A percentile compares a stretch with the other conserved stretches of the same genome.
Conservation (phyloP, 306 rosid genomes). For the Erythrophleum fordii region DNA sequence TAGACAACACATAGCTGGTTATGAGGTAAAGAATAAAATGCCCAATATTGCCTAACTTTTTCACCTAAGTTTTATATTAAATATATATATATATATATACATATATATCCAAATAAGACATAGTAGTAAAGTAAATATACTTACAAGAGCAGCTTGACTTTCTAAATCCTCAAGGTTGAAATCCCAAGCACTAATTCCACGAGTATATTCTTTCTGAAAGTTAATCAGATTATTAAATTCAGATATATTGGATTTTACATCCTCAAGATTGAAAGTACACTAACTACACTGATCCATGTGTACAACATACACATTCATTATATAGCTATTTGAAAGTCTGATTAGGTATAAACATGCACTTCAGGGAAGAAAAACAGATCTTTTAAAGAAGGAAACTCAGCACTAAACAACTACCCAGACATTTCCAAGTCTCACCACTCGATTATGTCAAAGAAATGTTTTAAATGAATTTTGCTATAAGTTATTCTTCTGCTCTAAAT, state of each 20-base stretch:
- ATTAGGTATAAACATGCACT: background rate
- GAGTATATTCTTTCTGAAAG: conserved; percentile 93
- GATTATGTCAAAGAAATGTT: background rate
- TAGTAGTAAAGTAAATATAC: conserved; percentile 44
- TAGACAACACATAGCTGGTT: conserved; percentile 38
- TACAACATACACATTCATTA: background rate
- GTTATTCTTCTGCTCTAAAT: background rate
- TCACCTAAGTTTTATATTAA: background rate
- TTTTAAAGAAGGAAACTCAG: background rate
- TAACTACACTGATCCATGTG: background rate
- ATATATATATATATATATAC: background rate
- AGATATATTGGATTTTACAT: conserved; percentile 31
- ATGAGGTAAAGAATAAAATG: conserved; percentile 20
- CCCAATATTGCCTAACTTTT: conserved; percentile 27
- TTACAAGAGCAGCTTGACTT: conserved; percentile 96
- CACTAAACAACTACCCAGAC: background rate
- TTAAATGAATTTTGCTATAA: background rate
- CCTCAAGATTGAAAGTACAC: conserved; percentile 5
- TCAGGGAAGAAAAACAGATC: background rate
- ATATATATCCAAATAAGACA: conserved; percentile 23
- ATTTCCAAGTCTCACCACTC: background rate
- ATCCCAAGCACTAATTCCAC: conserved; percentile 99
- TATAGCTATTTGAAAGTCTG: background rate
- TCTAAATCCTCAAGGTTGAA: conserved; percentile 94
- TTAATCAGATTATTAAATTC: conserved; percentile 22